Base-by-base conservation (phyloP, 805 yeast species). In the Yueomyces sinensis region DNA sequence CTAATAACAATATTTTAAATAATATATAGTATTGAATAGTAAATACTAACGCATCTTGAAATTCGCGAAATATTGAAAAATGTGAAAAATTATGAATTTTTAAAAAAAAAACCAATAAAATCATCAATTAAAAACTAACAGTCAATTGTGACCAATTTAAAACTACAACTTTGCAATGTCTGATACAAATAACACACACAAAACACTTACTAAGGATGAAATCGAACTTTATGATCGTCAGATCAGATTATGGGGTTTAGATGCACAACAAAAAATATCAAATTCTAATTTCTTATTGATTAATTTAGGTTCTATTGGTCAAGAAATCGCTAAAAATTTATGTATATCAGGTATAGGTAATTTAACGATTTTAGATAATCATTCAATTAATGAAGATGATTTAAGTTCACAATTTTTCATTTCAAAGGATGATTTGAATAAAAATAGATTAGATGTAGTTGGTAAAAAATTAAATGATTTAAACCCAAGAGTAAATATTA, bases 241-340 rank as follows among this genome's bases (percentile, higher is more conserved):
- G 58, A 87, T 89, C 42, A 62, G 98, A 41, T 66, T 89, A 16
- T 89, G 98, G 98, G 98, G 98, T 2, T 65, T 91, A 51, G 93
- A 82, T 23, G 94, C 96, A 3, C 98, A 89, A 54, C 66, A 73
- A 29, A 54, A 71, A 30, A 72, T 89, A 63, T 68, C 91, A 27
- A 70, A 76, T 15, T 77, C 95, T 6, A 70, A 69, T 31, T 66
- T 89, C 4, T 59, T 87, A 31, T 47, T 91, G 30, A 64, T 89
- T 32, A 79, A 81, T 41, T 46, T 84, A 13, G 80, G 87, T 9
- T 82, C 83, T 1, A 66, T 82, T 7, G 93, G 93, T 5, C 73
- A 76, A 13, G 98, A 89, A 54, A 66, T 82, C 9, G 72, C 77
- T 27, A 89, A 91, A 56, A 87, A 87, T 54, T 55, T 91, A 32